Conservation (phyloP, 805 yeast species). For the Metschnikowia cerradonensis region DNA sequence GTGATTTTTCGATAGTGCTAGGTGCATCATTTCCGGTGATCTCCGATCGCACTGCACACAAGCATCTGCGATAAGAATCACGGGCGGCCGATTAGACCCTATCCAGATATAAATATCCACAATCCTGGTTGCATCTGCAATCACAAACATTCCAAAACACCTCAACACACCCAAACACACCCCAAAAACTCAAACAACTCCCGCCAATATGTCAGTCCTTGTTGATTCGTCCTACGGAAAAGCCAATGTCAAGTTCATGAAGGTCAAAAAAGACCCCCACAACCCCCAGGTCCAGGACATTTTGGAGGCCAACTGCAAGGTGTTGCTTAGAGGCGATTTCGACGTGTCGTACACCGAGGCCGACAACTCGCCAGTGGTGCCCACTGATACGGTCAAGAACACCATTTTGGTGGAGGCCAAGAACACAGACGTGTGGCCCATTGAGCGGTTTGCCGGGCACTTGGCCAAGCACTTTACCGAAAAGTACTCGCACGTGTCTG, state of each 20-base stretch:
- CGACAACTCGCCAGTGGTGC: slow-evolving; percentile 84
- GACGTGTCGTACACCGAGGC: slow-evolving; percentile 82
- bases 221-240: slow-evolving; percentile 74
- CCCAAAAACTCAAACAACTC: too few species aligned
- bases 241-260: slow-evolving; percentile 87
- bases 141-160: neutral
- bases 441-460: slow-evolving; percentile 84
- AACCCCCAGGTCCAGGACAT: slow-evolving; percentile 76
- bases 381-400: slow-evolving; percentile 92
- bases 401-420: slow-evolving; percentile 82
- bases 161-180: neutral
- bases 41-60: slow-evolving; percentile 6
- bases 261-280: slow-evolving; percentile 73
- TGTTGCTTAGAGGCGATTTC: slow-evolving; percentile 72
- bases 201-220: slow-evolving; percentile 12
- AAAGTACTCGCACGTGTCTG: slow-evolving; percentile 75
- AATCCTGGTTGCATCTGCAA: neutral
- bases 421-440: slow-evolving; percentile 81
- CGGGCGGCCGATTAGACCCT: neutral
- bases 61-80: slow-evolving; percentile 2
- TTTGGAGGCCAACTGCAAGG: slow-evolving; percentile 78
- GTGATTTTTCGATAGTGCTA: too few species aligned
- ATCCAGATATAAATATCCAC: neutral
- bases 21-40: slow-evolving; percentile 7
- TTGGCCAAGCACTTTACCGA: slow-evolving; percentile 75